phyloP scores from a whole-genome alignment of 805 yeast species.

The Ogataea populi-albae region DNA sequence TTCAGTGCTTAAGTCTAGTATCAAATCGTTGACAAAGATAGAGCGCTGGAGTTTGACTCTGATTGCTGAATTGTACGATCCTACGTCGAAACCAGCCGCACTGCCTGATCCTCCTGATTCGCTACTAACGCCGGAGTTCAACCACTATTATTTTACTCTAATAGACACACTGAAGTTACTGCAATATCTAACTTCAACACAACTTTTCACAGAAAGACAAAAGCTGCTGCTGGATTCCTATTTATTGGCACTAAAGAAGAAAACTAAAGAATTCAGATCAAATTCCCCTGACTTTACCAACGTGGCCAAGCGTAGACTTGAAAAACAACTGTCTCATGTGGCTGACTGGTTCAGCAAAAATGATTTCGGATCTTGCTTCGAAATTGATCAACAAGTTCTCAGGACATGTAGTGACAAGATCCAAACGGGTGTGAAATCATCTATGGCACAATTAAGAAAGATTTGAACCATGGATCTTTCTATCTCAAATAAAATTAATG shows the following conservation, averaged over 20 bases:
- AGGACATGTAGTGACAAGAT: constrained; percentile 10
- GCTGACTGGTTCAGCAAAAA: constrained; percentile 21
- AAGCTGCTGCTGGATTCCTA: neutral
- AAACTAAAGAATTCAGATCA: constrained; percentile 13
- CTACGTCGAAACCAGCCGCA: neutral
- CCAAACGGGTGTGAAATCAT: constrained; percentile 12
- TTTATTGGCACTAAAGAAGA: constrained; percentile 2
- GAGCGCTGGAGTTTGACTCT: constrained; percentile 36
- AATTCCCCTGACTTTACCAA: constrained; percentile 18
- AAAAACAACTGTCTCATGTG: constrained; percentile 5
- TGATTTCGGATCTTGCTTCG: constrained; percentile 19
- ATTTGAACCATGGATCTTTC: constrained; percentile 5
- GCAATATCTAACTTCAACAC: constrained; percentile 8
- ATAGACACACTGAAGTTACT: constrained; percentile 24
- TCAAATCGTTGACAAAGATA: constrained; percentile 29
- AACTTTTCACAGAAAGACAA: neutral
- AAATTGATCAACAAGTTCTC: constrained; percentile 14
- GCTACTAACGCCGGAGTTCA: constrained; percentile 20
- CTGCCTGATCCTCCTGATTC: constrained; percentile 16
- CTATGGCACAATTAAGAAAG: constrained; percentile 15
- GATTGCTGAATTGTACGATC: constrained; percentile 12
- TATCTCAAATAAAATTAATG: constrained; percentile 4
- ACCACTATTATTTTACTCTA: constrained; percentile 21
- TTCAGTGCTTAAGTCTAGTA: constrained; percentile 4
- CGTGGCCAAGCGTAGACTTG: constrained; percentile 10